These are phyloP conservation scores for Fusarium sterilihyphosum DNA, from an alignment of 2,329 filamentous ascomycete genomes.

Conservation along the genomic window DNA sequence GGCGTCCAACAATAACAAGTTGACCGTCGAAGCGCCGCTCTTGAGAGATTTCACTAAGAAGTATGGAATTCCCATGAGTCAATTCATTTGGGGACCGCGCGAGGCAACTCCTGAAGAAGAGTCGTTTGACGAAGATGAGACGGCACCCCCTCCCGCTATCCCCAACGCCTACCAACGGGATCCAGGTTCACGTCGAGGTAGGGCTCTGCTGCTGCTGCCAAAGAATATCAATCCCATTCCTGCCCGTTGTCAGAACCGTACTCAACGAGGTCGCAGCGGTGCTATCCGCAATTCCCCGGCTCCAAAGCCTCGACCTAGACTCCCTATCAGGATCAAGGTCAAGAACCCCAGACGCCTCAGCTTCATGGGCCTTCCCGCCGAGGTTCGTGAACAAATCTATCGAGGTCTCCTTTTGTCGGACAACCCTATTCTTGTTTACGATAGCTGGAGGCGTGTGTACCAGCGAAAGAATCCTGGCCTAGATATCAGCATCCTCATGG, in stretches of 20 bases:
- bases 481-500: conserved; percentile 50
- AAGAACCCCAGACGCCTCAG: not conserved
- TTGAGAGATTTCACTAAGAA: conserved; percentile 16
- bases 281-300: not conserved
- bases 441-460: conserved; percentile 49
- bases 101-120: not conserved
- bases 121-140: conserved; percentile 27
- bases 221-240: not conserved
- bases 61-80: conserved; percentile 16
- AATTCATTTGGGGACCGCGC: conserved; percentile 23
- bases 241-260: not conserved
- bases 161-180: not conserved
- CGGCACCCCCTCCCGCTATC: conserved; percentile 22
- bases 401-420: conserved; percentile 46
- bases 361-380: conserved; percentile 40
- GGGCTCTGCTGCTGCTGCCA: not conserved
- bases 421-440: conserved; percentile 47
- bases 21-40: conserved; percentile 13
- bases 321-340: not conserved
- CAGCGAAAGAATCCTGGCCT: conserved; percentile 45
- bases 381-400: conserved; percentile 48
- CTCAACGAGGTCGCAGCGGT: not conserved
- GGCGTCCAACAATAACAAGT: not conserved
- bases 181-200: not conserved
- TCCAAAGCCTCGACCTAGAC: not conserved